Percentiles rank a stretch among this genome's conserved stretches.
Evolutionary conservation across 176 grass and related monocot genomes (phyloP).

Genomic region (Bolboschoenus planiculmis): DNA sequence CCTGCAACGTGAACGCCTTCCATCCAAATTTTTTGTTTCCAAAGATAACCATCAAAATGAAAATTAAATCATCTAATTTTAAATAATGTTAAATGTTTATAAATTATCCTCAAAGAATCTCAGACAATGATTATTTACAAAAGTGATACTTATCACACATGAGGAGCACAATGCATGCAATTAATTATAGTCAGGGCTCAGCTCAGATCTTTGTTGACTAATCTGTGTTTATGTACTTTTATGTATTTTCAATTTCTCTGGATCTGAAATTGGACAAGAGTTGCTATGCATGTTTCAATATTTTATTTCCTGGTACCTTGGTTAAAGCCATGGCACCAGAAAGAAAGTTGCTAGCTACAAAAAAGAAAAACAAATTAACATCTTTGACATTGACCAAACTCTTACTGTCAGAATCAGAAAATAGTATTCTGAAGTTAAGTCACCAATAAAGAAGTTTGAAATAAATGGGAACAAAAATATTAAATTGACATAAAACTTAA

Average conservation of each 20-base stretch:
- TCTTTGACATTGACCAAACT: conserved; percentile 19
- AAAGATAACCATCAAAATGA: not conserved
- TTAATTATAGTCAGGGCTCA: not conserved
- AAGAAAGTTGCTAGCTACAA: not conserved
- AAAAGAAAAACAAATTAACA: not conserved
- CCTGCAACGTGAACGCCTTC: not conserved
- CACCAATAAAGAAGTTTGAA: not conserved
- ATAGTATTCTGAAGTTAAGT: not conserved
- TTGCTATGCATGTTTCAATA: not conserved
- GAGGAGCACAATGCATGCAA: not conserved
- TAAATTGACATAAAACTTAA: too few relatives aligned
- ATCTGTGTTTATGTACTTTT: not conserved
- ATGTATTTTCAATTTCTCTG: not conserved
- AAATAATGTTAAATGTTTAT: too few relatives aligned
- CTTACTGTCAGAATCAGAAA: not conserved
- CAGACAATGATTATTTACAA: not conserved
- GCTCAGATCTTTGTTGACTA: conserved; percentile 11
- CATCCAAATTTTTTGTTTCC: not conserved
- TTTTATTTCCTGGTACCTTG: not conserved
- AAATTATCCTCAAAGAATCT: too few relatives aligned
- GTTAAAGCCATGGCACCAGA: not conserved
- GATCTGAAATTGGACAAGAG: not conserved
- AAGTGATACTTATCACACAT: not conserved
- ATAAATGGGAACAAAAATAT: too few relatives aligned
- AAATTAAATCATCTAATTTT: too few relatives aligned